phyloP scores from a whole-genome alignment of 192 early-diverging fungal genomes.

The Backusella psychrophila region DNA sequence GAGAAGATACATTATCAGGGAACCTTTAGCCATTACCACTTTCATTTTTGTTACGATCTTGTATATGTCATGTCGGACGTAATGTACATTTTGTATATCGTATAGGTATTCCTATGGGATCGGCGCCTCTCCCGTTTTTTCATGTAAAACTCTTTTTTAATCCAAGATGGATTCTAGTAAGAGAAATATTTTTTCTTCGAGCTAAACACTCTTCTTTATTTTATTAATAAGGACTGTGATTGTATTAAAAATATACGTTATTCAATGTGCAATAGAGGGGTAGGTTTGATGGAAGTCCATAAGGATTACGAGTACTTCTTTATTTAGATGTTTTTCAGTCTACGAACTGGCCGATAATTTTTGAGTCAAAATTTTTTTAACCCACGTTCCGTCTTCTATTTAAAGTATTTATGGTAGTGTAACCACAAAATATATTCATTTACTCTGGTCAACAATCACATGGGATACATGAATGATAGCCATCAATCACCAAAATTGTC shows the following conservation, averaged over 20 bases:
- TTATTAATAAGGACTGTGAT: not conserved
- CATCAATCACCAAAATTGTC: not conserved
- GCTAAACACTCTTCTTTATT: not conserved
- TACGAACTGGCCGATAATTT: not conserved
- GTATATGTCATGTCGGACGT: not conserved
- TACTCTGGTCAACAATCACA: not conserved
- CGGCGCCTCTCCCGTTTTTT: not conserved
- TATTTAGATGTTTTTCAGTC: not conserved
- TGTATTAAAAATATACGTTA: not conserved
- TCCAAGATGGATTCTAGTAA: not conserved
- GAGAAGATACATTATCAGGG: not conserved
- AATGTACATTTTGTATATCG: not conserved
- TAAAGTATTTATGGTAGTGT: not conserved
- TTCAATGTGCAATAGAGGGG: not conserved
- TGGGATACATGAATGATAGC: not conserved
- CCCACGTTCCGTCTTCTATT: not conserved
- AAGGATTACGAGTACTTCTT: slow-evolving; percentile 1
- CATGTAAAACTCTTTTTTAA: not conserved
- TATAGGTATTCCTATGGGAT: not conserved
- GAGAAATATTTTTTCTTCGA: not conserved
- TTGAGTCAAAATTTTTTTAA: not conserved
- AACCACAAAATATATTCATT: not conserved
- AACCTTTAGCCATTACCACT: not conserved
- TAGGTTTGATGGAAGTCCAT: not conserved
- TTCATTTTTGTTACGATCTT: not conserved